Percentiles rank a stretch among this genome's conserved stretches.
phyloP scores from a whole-genome alignment of 441 rosid species.

The Cnidoscolus chayamansa region DNA sequence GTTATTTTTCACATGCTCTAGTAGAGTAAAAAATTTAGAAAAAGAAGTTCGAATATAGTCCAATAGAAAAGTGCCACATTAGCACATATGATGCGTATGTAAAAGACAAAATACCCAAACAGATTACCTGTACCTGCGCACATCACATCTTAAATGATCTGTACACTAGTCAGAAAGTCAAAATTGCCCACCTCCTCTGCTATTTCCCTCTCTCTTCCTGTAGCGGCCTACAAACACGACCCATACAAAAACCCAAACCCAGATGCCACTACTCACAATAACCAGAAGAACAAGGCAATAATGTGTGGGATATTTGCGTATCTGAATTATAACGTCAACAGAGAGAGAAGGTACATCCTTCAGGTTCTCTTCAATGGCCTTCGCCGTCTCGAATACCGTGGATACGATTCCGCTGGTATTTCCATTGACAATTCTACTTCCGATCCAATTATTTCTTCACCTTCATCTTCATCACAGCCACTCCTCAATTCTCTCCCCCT shows the following conservation, averaged over 20 bases:
- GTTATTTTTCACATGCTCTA: no score
- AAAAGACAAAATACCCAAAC: slow-evolving; percentile 21
- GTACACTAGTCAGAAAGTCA: slow-evolving; percentile 28
- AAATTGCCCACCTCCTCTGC: slow-evolving; percentile 11
- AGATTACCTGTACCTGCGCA: background rate
- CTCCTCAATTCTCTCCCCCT: background rate
- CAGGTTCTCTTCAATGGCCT: slow-evolving; percentile 89
- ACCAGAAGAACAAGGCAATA: background rate
- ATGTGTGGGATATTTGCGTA: slow-evolving; percentile 98
- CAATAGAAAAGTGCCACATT: slow-evolving; percentile 5
- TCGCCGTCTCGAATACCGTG: slow-evolving; percentile 92
- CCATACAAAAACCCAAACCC: background rate
- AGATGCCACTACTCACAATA: background rate
- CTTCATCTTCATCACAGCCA: background rate
- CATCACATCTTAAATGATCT: background rate
- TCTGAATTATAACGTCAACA: slow-evolving; percentile 62
- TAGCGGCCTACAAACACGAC: background rate
- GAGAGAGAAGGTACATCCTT: slow-evolving; percentile 76
- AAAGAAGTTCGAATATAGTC: no score
- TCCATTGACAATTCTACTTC: slow-evolving; percentile 54
- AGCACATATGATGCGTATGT: background rate
- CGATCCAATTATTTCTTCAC: slow-evolving; percentile 13
- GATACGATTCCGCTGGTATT: slow-evolving; percentile 92
- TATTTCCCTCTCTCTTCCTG: slow-evolving; percentile 7
- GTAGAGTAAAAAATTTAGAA: no score